Percentiles rank a stretch among this genome's conserved stretches.
phyloP scores from a whole-genome alignment of 495 filamentous ascomycete species.

The Letharia lupina region DNA sequence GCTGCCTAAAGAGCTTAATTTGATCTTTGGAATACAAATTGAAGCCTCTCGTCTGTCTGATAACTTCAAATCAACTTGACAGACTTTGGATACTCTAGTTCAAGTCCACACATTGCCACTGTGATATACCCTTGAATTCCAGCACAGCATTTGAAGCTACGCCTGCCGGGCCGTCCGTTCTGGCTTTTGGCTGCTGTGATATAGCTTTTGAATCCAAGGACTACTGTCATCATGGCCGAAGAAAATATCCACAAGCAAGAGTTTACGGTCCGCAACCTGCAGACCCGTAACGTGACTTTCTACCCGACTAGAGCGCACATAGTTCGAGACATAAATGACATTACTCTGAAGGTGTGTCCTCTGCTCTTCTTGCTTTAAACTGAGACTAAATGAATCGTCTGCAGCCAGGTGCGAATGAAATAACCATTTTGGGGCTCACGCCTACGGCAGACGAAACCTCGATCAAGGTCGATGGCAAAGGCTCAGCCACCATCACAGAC shows the following conservation, averaged over 20 bases:
- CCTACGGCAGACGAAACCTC: slow-evolving; percentile 57
- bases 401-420: slow-evolving; percentile 54
- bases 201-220: background rate
- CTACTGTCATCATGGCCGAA: slow-evolving; percentile 2
- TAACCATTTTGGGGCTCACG: slow-evolving; percentile 56
- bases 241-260: slow-evolving; percentile 21
- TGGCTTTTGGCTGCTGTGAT: background rate
- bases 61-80: background rate
- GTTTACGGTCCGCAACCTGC: slow-evolving; percentile 32
- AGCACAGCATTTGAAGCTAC: background rate
- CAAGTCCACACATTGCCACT: background rate
- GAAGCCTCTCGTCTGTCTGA: background rate
- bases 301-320: slow-evolving; percentile 55
- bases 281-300: slow-evolving; percentile 53
- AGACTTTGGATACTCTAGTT: background rate
- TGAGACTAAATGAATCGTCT: slow-evolving; percentile 6
- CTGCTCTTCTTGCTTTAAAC: background rate
- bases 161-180: background rate
- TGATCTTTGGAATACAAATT: background rate
- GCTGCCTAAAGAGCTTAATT: background rate
- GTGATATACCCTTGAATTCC: background rate
- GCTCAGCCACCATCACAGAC: slow-evolving; percentile 52
- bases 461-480: slow-evolving; percentile 62
- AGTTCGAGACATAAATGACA: slow-evolving; percentile 52
- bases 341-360: slow-evolving; percentile 44